phyloP scores from a whole-genome alignment of 179 eudicot species.

The Camellia oleifera region DNA sequence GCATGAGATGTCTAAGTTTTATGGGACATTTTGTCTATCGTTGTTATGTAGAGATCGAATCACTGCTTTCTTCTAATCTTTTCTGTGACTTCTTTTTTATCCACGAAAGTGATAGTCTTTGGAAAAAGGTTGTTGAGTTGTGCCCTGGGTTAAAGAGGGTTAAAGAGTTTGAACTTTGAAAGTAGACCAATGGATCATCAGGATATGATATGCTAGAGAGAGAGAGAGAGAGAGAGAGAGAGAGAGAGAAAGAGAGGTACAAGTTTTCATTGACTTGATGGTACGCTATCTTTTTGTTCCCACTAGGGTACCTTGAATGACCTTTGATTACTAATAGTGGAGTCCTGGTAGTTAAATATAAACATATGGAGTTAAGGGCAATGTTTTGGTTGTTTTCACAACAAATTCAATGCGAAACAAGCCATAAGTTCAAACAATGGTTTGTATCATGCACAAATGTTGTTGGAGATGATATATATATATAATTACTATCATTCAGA shows the following conservation, averaged over 20 bases:
- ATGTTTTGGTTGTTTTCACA: not conserved
- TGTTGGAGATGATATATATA: too few species aligned
- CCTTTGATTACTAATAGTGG: too few species aligned
- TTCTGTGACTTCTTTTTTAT: not conserved
- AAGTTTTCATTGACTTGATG: not conserved
- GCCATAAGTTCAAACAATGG: too few species aligned
- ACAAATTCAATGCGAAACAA: too few species aligned
- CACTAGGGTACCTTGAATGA: not conserved
- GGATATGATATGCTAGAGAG: not conserved
- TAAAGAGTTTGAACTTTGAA: conserved; percentile 3
- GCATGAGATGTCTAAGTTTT: not conserved
- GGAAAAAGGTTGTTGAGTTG: not conserved
- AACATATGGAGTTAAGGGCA: not conserved
- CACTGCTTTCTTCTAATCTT: conserved; percentile 15
- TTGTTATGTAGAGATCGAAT: conserved; percentile 3
- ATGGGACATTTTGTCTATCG: not conserved
- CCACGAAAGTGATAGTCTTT: not conserved
- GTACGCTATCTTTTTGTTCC: not conserved
- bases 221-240: not conserved
- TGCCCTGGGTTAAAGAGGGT: not conserved
- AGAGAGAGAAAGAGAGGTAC: not conserved
- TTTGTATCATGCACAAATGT: too few species aligned
- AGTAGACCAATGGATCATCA: not conserved
- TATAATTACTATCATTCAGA: too few species aligned
- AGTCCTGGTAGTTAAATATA: not conserved